Evolutionary conservation across 441 rosid genomes (phyloP).

Genomic region (Jatropha podagrica): DNA sequence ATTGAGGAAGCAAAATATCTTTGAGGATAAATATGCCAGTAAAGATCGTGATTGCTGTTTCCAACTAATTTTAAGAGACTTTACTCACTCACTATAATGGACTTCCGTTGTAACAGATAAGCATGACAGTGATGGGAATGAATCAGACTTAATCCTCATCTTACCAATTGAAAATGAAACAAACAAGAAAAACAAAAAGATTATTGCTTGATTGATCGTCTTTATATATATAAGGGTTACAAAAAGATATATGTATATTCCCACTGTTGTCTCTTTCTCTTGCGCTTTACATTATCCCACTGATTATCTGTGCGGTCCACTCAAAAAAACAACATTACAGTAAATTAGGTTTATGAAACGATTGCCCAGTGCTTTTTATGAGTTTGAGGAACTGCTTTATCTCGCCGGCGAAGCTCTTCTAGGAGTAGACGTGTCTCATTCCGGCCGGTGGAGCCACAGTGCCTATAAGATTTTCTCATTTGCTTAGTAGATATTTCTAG

Average conservation of each 20-base stretch:
- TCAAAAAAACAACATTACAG: not conserved
- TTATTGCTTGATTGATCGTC: not conserved
- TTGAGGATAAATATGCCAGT: not conserved
- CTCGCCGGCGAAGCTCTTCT: constrained; percentile 41
- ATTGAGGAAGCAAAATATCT: not conserved
- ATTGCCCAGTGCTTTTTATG: constrained; percentile 38
- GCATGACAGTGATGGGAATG: not conserved
- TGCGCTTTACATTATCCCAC: not conserved
- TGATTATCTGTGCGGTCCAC: not conserved
- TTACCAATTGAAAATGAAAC: not conserved
- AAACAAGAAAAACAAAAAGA: not conserved
- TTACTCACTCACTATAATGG: not conserved
- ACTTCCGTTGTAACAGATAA: not conserved
- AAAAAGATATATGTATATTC: not conserved
- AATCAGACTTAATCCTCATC: not conserved
- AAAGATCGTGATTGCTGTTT: not conserved
- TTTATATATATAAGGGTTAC: not conserved
- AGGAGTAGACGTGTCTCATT: constrained; percentile 34
- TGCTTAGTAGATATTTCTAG: constrained; percentile 46
- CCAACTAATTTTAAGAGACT: not conserved
- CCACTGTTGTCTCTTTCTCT: not conserved
- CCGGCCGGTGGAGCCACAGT: constrained; percentile 35
- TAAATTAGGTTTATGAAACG: constrained; percentile 21
- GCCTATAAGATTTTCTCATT: constrained; percentile 39
- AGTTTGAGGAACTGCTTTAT: constrained; percentile 19